These are phyloP conservation scores for Cinnamomum chago DNA, from an alignment of 164 flowering plant genomes.

Conservation along the genomic window DNA sequence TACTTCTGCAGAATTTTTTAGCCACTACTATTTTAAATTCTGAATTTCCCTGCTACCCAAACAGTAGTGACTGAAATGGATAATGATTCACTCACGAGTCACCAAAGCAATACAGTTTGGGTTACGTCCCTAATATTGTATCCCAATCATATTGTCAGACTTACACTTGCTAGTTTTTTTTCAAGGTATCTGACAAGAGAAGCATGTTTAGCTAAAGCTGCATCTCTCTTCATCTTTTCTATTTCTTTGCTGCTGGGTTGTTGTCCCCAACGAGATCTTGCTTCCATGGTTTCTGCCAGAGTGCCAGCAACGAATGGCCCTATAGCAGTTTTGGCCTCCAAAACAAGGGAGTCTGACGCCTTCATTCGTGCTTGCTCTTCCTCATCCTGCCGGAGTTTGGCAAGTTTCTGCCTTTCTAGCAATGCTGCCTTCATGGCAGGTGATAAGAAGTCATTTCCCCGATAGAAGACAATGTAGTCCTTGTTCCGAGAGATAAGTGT, in stretches of 20 bases:
- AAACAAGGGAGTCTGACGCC: conserved; percentile 29
- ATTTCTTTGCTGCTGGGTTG: conserved; percentile 46
- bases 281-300: conserved; percentile 76
- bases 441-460: conserved; percentile 90
- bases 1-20: no score
- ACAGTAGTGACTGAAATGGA: neutral
- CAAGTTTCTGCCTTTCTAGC: conserved; percentile 47
- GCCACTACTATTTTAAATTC: no score
- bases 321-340: conserved; percentile 35
- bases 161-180: conserved; percentile 60
- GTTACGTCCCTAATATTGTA: neutral
- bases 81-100: neutral
- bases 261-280: conserved; percentile 72
- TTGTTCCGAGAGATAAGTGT: conserved; percentile 82
- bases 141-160: conserved; percentile 16
- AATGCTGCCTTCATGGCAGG: conserved; percentile 49
- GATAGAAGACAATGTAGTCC: conserved; percentile 80
- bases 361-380: conserved; percentile 67
- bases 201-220: conserved; percentile 51
- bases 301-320: conserved; percentile 80
- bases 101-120: neutral
- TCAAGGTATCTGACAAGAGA: conserved; percentile 55
- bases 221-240: conserved; percentile 63
- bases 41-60: neutral
- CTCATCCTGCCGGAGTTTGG: conserved; percentile 48